Percentiles rank a stretch among this genome's conserved stretches.
Conservation (phyloP, 2,329 filamentous ascomycete species). For the Lachnellula arida region DNA sequence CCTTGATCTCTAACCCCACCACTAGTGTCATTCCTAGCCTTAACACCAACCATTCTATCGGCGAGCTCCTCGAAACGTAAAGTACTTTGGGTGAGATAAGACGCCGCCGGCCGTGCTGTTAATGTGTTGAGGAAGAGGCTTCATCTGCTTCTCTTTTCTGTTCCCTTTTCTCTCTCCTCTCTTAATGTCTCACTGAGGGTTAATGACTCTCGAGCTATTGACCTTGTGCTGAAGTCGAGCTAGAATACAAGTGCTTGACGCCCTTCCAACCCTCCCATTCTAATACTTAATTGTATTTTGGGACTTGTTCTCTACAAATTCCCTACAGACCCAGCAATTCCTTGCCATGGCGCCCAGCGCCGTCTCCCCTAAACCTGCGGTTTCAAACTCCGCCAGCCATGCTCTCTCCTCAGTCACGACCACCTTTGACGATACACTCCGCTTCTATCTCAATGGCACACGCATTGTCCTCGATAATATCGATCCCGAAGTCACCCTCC, state of each 20-base stretch:
- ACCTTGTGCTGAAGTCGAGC: neutral
- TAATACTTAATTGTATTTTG: neutral
- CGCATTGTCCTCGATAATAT: slow-evolving; percentile 79
- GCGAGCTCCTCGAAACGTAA: neutral
- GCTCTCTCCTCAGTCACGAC: slow-evolving; percentile 62
- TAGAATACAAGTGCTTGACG: neutral
- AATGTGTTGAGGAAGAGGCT: slow-evolving; percentile 2
- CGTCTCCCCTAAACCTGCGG: slow-evolving; percentile 43
- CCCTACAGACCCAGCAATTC: neutral
- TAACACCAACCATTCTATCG: too few relatives aligned
- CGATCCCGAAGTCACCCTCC: slow-evolving; percentile 84
- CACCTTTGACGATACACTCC: slow-evolving; percentile 77
- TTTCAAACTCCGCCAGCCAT: slow-evolving; percentile 20
- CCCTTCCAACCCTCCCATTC: neutral
- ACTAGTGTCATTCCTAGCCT: too few relatives aligned
- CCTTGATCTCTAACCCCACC: too few relatives aligned
- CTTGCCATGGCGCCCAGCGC: slow-evolving; percentile 51
- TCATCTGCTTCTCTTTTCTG: neutral
- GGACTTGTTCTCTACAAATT: neutral
- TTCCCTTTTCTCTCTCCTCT: neutral
- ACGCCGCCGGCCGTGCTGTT: slow-evolving; percentile 14
- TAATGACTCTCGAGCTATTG: neutral
- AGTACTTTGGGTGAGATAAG: slow-evolving; percentile 8
- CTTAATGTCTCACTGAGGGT: neutral
- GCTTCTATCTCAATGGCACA: slow-evolving; percentile 94